Base-by-base conservation (phyloP, 495 filamentous ascomycete species). In the Podospora pseudoanserina region DNA sequence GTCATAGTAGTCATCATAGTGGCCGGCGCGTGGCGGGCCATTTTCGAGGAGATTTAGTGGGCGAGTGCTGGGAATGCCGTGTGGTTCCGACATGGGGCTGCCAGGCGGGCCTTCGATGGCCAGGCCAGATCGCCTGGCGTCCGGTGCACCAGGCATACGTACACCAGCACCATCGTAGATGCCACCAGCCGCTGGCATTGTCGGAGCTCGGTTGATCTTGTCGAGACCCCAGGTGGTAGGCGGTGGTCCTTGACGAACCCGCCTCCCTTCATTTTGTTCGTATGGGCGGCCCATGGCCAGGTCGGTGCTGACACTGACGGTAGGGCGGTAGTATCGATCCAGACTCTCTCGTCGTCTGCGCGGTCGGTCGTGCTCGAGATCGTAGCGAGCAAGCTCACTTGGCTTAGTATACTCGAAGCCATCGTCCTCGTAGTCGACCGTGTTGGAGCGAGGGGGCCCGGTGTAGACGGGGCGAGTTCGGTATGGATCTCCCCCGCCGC, bases 371-470 rank as follows among this genome's bases (percentile, higher is more conserved):
- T 77, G 81, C 75, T 78, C 87, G 65, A 86, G 71, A 67, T 92
- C 90, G 59, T 87, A 87, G 55, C 90, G 83, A 44, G 87, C 89
- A 62, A 91, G 80, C 67, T 92, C 90, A 69, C 86, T 82, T 9
- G 88, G 86, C 28, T 86, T 89, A 4, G 90, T 92, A 69, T 92
- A 92, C 60, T 90, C 89, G 72, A 88, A 92, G 1, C 87, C 87
- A 55, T 88, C 82, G 54, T 89, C 88, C 63, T 88, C 86, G 73
- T 89, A 89, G 62, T 89, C 86, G 15, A 84, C 78, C 49, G 86
- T 78, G 4, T 72, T 72, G 68, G 70, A 70, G 55, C 76, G 68
- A 62, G 76, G 72, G 28, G 74, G 63, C 67, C 61, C 55, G 73
- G 75, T 61, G 60, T 82, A 82, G 59, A 75, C 68, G 9, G 78